Base-by-base conservation (phyloP, 306 rosid species). In the Cicer judaicum region DNA sequence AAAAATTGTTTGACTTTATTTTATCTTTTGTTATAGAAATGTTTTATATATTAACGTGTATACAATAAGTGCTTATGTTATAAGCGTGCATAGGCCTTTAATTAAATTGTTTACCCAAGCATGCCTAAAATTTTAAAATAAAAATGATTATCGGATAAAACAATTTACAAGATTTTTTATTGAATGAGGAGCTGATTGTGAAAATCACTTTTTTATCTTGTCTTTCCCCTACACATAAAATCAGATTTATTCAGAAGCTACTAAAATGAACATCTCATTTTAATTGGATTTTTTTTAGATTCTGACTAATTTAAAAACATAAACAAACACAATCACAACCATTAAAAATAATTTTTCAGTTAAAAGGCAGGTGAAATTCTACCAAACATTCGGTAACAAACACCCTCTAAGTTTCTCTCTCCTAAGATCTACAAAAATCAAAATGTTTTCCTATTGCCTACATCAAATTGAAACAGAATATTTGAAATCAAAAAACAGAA, bases 391-490 rank as follows among this genome's bases (percentile, higher is more conserved):
- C 2, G 18, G 39, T 10, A 21, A 56, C 16, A 59, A 11, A 57
- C 15, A 24, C 0, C 70, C 11, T 24, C 36, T 8, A 42, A 46
- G 43, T 59, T 3, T 63, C 41, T 29, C 56, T 47, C 56, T 13
- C 68, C 48, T 29, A 6, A 81, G 81, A 85, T 69, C 83, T 13
- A 64, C n/a, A 53, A 21, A 68, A 47, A 14, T 7, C 7, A 38
- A 10, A 0, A 0, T 46, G 18, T 29, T 2, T 7, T 5, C 18
- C n/a, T 39, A 53, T 11, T 13, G 6, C 1, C 1, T 10, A 7
- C 6, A 70, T 57, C 0, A 62, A 75, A 81, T 44, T 21, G 62
- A 64, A 64, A 64, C 11, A 38, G 15, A 73, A 55, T 61, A 44
- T 47, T 42, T 34, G 36, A 29, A 29, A 29, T 29, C 36, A 5